Evolutionary conservation across 2,329 filamentous ascomycete species (phyloP).

Genomic region (Lachnellula hyalina): DNA sequence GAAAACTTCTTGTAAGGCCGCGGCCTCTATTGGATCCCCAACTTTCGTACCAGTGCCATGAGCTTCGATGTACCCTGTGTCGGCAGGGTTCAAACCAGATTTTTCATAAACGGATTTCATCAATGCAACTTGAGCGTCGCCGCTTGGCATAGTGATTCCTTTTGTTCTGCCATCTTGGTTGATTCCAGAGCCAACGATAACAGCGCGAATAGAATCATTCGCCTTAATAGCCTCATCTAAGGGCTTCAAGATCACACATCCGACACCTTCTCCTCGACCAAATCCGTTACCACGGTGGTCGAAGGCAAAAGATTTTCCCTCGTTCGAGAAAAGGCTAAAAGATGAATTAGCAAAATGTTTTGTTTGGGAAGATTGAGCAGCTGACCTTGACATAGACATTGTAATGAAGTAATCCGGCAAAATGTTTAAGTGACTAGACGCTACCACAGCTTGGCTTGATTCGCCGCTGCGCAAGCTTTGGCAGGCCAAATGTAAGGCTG

Average conservation of each 20-base stretch:
- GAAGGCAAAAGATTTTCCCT: constrained; percentile 43
- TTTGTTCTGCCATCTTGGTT: constrained; percentile 43
- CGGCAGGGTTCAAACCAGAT: constrained; percentile 12
- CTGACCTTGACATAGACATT: constrained; percentile 14
- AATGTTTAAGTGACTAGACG: constrained; percentile 33
- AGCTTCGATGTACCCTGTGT: constrained; percentile 24
- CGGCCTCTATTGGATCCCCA: constrained; percentile 27
- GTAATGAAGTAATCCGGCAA: constrained; percentile 28
- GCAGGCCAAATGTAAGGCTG: constrained; percentile 50
- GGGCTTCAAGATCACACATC: constrained; percentile 54
- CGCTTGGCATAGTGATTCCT: constrained; percentile 42
- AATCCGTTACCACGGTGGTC: constrained; percentile 54
- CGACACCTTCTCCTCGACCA: constrained; percentile 58
- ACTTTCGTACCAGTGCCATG: constrained; percentile 27
- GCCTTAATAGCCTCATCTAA: constrained; percentile 41
- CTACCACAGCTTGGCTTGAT: constrained; percentile 37
- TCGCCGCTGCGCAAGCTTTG: constrained; percentile 45
- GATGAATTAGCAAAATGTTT: constrained; percentile 30
- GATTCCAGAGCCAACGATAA: constrained; percentile 38
- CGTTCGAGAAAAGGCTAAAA: constrained; percentile 12
- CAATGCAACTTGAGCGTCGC: constrained; percentile 35
- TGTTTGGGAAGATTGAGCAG: background rate
- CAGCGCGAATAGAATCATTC: constrained; percentile 38
- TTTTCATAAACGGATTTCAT: constrained; percentile 19
- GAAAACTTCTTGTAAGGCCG: constrained; percentile 22